Base-by-base conservation (phyloP, 1,139 yeast species). In the Spathaspora sp. region DNA sequence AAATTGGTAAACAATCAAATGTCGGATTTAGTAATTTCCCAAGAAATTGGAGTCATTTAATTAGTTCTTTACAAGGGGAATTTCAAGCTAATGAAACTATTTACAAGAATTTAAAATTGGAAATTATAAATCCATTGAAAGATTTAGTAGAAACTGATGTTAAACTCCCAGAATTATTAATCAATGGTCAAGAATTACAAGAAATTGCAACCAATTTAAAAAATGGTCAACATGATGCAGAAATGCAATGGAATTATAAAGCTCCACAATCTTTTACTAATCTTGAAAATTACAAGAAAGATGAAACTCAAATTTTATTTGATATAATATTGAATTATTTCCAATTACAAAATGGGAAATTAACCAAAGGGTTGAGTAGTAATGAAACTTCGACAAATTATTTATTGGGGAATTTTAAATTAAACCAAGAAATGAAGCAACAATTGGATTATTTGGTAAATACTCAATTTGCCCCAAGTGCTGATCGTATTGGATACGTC, bases 221-320 rank as follows among this genome's bases (percentile, higher is more conserved):
- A 18, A 46, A 49, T 10, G 48, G 53, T 16, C 47, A 53, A 42
- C 54, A 62, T 25, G 60, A 67, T 51, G 70, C 75, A 29, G 78
- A 74, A 49, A 67, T 71, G 46, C 68, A 68, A 53, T 90, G 97
- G 96, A 85, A 82, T 52, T 72, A 79, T 48, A 84, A 84, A 61
- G 93, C 95, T 0, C 95, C 96, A 1, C 82, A 76, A 52, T 80
- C 86, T 36, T 85, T 89, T 60, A 87, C 85, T 56, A 81, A 81
- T 56, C 84, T 90, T 63, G 96, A 89, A 64, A 74, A 74, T 51
- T 83, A 84, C 55, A 97, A 91, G 62, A 77, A 72, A 49, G 72
- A 72, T 50, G 84, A 96, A 60, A 74, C 87, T 51, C 78, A 79
- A 45, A 71, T 84, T 57, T 64, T 89, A 46, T 86, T 89, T 59